Base-by-base conservation (phyloP, 352 stramenopile species). In the Globisporangium takayamanum region DNA sequence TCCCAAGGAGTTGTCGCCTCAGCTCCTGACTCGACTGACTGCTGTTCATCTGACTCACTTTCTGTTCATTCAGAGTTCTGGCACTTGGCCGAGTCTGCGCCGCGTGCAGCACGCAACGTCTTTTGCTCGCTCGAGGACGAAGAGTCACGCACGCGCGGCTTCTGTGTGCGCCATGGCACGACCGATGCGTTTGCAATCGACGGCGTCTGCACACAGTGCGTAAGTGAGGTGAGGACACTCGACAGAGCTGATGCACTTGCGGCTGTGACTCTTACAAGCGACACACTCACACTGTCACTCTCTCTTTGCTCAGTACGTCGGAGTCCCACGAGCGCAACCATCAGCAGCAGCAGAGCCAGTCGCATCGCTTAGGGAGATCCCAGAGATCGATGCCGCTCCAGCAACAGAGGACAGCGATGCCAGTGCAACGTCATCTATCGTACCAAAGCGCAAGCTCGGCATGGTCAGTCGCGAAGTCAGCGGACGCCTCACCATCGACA, bases 151-250 rank as follows among this genome's bases (percentile, higher is more conserved):
- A 59, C 60, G 20, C 45, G 42, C 1, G 69, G 61, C 0, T 89
- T 89, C 66, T 91, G 81, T 50, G 33, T 91, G 2, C 76, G 81
- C 0, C 81, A 91, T 44, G 77, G 77, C 0, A 64, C 63, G 10
- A 57, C 64, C 0, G 68, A 77, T 18, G 28, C 72, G 3, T 88
- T 72, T 49, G 63, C 60, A 5, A 61, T 76, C 4, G 80, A 91
- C 50, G 63, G 61, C 7, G 64, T 81, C 50, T 91, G 81, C 44
- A 58, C 76, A 1, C 50, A 71, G 11, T 91, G 80, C 33, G 60
- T 72, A 4, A 44, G 48, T 4, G 72, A 91, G 75, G 78, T 89
- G 46, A 7, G 67, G 30, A 36, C 30, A 36, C 30, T 36, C 30
- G 30, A 36, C 30, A 36, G 30, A 8, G 8, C 30, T 8, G 5